These are phyloP conservation scores for Lachancea quebecensis DNA, from an alignment of 805 yeast genomes.

Conservation along the genomic window DNA sequence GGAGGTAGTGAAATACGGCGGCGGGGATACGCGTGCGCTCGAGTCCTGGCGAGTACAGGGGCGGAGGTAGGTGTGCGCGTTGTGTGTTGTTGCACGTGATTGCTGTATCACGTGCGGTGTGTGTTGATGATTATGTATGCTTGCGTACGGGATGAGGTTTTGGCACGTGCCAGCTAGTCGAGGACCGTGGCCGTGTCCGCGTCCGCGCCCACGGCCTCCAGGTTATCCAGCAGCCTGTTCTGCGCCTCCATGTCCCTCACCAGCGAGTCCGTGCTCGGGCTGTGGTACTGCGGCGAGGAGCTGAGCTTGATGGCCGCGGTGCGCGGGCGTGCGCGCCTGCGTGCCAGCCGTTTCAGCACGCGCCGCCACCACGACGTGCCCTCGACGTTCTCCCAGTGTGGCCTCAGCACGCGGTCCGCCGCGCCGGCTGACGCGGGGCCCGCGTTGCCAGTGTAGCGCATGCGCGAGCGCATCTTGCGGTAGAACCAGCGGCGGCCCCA, in stretches of 20 bases:
- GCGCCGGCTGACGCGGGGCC: slow-evolving; percentile 12
- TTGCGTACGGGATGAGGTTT: background rate
- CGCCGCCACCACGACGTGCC: slow-evolving; percentile 13
- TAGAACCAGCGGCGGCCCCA: slow-evolving; percentile 31
- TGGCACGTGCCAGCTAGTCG: too few species aligned
- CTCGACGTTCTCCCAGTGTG: slow-evolving; percentile 28
- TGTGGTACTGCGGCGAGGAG: slow-evolving; percentile 6
- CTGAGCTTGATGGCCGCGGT: slow-evolving; percentile 12
- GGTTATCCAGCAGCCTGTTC: slow-evolving; percentile 35
- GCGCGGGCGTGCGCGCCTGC: background rate
- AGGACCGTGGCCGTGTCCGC: background rate
- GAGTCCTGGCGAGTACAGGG: background rate
- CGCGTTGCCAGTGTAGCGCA: slow-evolving; percentile 6
- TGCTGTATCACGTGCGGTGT: background rate
- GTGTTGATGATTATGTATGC: background rate
- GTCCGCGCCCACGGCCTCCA: slow-evolving; percentile 28
- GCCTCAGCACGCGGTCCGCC: slow-evolving; percentile 28
- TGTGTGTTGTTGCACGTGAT: too few species aligned
- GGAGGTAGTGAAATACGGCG: background rate
- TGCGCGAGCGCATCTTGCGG: slow-evolving; percentile 12
- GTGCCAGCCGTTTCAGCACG: slow-evolving; percentile 2
- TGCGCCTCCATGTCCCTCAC: slow-evolving; percentile 35
- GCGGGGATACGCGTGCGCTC: background rate
- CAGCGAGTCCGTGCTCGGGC: slow-evolving; percentile 6
- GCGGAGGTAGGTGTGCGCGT: background rate